Percentiles rank a stretch among this genome's conserved stretches.
These are phyloP conservation scores for Ambrosiella cleistominuta DNA, from an alignment of 2,329 filamentous ascomycete species.

Conservation along the genomic window DNA sequence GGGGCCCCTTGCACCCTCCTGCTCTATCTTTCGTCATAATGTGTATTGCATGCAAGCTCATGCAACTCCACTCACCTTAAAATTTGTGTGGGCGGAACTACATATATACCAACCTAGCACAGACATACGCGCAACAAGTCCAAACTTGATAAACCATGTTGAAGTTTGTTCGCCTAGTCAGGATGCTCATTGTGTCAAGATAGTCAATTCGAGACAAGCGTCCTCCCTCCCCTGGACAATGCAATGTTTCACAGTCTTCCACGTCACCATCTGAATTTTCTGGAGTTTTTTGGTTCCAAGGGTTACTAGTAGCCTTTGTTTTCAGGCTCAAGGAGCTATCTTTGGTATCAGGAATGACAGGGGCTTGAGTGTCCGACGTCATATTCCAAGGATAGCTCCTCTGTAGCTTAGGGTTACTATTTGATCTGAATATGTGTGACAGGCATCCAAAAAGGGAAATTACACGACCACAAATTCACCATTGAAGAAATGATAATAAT, in stretches of 20 bases:
- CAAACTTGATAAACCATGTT: neutral
- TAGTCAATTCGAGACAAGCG: slow-evolving; percentile 5
- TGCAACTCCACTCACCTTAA: neutral
- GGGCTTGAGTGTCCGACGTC: no score
- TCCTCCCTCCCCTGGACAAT: neutral
- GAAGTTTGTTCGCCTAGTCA: neutral
- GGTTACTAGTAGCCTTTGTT: no score
- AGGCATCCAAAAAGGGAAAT: no score
- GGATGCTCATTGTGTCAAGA: slow-evolving; percentile 4
- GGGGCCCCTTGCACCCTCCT: neutral
- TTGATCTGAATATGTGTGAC: no score
- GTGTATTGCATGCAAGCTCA: neutral
- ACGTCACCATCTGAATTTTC: neutral
- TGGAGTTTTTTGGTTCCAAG: neutral
- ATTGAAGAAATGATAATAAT: no score
- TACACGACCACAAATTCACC: no score
- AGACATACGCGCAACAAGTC: neutral
- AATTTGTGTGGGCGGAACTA: neutral
- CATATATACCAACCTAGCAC: neutral
- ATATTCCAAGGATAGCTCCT: no score
- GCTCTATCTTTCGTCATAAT: neutral
- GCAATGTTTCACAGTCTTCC: slow-evolving; percentile 7
- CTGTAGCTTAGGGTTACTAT: no score
- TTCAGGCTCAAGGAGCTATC: no score
- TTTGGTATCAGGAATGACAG: no score